Percentiles rank a stretch among this genome's conserved stretches.
These are phyloP conservation scores for Detonula confervacea DNA, from an alignment of 352 stramenopile genomes.

Conservation along the genomic window DNA sequence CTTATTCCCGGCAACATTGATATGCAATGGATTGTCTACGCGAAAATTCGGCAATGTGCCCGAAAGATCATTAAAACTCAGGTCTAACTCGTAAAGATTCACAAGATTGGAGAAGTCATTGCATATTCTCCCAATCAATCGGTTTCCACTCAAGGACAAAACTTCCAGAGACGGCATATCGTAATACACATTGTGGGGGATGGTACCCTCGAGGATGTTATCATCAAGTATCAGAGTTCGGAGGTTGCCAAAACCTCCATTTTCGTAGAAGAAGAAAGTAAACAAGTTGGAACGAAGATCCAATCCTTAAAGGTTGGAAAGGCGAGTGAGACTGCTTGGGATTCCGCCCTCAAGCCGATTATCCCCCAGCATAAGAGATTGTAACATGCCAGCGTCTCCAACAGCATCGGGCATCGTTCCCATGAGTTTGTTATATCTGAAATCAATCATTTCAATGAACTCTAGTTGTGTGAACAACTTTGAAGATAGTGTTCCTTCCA, in stretches of 20 bases:
- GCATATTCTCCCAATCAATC: conserved; percentile 1
- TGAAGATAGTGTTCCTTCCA: no score
- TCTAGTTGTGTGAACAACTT: neutral
- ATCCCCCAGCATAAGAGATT: conserved; percentile 20
- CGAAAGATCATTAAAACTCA: conserved; percentile 42
- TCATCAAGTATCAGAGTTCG: conserved; percentile 23
- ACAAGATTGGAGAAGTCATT: conserved; percentile 34
- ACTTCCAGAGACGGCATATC: no score
- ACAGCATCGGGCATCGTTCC: neutral
- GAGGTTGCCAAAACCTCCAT: conserved; percentile 31
- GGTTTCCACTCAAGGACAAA: no score
- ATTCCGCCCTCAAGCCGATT: conserved; percentile 52
- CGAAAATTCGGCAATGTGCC: conserved; percentile 39
- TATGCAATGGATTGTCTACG: conserved; percentile 30
- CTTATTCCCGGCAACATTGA: conserved; percentile 41
- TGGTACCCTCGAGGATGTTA: neutral
- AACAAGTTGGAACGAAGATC: conserved; percentile 4
- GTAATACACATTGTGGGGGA: no score
- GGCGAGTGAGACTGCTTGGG: conserved; percentile 29
- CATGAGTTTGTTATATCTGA: neutral
- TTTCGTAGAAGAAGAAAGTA: neutral
- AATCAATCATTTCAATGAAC: neutral
- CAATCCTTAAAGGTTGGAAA: conserved; percentile 22
- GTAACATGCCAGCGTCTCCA: neutral
- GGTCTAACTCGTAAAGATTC: conserved; percentile 46